phyloP scores from a whole-genome alignment of 2,329 filamentous ascomycete species.

The Dactylellina leptospora region DNA sequence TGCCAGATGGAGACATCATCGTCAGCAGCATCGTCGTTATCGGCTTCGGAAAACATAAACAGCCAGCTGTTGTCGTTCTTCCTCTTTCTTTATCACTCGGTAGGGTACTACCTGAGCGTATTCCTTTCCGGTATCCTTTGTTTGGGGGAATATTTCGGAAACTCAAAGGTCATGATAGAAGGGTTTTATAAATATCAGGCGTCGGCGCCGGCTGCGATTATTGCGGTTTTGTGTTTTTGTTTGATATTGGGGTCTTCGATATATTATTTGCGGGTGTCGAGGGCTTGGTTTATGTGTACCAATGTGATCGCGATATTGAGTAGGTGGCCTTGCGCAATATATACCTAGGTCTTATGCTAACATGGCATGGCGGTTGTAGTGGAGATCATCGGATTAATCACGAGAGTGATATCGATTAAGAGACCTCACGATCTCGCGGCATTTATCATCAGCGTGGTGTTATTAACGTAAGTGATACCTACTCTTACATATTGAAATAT shows the following conservation, averaged over 20 bases:
- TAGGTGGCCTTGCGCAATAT: neutral
- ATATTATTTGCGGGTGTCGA: conserved; percentile 2
- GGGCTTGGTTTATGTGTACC: conserved; percentile 33
- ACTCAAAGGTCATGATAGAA: neutral
- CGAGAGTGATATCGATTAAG: conserved; percentile 12
- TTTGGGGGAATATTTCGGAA: too few relatives aligned
- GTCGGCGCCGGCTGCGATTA: conserved; percentile 8
- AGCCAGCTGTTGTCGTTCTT: neutral
- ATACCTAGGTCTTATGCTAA: neutral
- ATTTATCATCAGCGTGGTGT: conserved; percentile 16
- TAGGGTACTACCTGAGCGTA: neutral
- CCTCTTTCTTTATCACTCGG: neutral
- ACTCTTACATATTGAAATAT: neutral
- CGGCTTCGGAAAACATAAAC: too few relatives aligned
- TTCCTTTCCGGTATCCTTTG: neutral
- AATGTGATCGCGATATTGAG: conserved; percentile 19
- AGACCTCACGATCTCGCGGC: conserved; percentile 8
- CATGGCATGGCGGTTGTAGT: neutral
- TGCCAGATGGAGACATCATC: neutral
- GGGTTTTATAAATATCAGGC: conserved; percentile 15
- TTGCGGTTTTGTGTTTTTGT: conserved; percentile 7
- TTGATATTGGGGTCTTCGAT: conserved; percentile 19
- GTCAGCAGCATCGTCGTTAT: too few relatives aligned
- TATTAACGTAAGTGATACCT: conserved; percentile 15
- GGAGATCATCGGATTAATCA: conserved; percentile 19